Conservation (phyloP, 805 yeast species). For the Candida glaebosa region DNA sequence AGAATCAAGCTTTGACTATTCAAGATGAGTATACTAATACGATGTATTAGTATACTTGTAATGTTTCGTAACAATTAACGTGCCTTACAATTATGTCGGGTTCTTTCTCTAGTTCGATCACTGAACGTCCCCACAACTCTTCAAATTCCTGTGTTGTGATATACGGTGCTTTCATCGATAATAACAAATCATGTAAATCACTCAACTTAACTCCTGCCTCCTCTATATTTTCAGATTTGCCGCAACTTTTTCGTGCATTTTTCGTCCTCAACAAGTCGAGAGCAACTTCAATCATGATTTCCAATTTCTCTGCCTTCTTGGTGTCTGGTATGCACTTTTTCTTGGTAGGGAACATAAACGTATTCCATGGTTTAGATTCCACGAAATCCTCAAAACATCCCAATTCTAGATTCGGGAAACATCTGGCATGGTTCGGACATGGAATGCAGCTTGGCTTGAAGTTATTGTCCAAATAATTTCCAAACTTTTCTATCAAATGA, state of each 20-base stretch:
- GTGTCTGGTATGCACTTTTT: conserved; percentile 70
- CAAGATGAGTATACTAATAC: background rate
- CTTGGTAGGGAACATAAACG: conserved; percentile 53
- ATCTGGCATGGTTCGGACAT: conserved; percentile 81
- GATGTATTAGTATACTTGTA: background rate
- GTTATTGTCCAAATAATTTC: conserved; percentile 40
- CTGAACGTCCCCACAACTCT: conserved; percentile 68
- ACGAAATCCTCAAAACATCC: conserved; percentile 71
- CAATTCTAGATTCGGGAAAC: conserved; percentile 56
- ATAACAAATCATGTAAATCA: conserved; percentile 53
- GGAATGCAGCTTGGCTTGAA: conserved; percentile 62
- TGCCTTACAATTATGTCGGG: conserved; percentile 78
- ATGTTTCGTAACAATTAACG: conserved; percentile 36
- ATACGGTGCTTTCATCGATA: conserved; percentile 42
- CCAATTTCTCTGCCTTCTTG: conserved; percentile 62
- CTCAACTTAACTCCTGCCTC: conserved; percentile 49
- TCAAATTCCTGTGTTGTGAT: conserved; percentile 64
- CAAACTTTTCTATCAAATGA: conserved; percentile 33
- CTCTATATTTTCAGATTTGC: conserved; percentile 38
- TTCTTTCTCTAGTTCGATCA: conserved; percentile 57
- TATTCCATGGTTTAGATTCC: conserved; percentile 49
- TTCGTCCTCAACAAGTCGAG: conserved; percentile 61
- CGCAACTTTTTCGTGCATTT: conserved; percentile 63
- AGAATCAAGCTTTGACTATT: too few species aligned
- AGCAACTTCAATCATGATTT: conserved; percentile 63